Conservation (phyloP, 768 basidiomycete species). For the Naganishia onofrii region DNA sequence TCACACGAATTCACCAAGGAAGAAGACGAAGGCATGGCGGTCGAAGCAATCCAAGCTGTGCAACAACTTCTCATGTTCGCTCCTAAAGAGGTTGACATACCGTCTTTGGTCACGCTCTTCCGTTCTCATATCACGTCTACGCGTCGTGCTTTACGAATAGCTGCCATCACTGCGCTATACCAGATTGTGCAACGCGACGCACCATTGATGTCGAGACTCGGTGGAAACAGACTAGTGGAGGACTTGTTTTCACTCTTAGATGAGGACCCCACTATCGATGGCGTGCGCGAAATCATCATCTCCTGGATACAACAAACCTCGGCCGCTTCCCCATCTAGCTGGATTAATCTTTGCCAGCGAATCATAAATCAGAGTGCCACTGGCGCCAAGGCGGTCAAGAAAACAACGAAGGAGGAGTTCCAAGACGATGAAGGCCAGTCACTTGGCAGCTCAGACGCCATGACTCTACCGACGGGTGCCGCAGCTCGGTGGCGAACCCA, state of each 20-base stretch:
- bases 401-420: constrained; percentile 45
- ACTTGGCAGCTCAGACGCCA: constrained; percentile 51
- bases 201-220: constrained; percentile 81
- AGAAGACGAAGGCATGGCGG: constrained; percentile 78
- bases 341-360: constrained; percentile 95
- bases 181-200: constrained; percentile 96
- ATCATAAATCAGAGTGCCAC: constrained; percentile 95
- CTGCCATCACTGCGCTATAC: constrained; percentile 92
- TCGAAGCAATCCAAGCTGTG: constrained; percentile 92
- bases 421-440: constrained; percentile 94
- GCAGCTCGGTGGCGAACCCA: constrained; percentile 91
- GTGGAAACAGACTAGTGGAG: constrained; percentile 89
- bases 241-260: constrained; percentile 93
- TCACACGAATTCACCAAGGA: constrained; percentile 81
- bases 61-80: constrained; percentile 98
- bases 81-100: constrained; percentile 75
- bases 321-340: constrained; percentile 85
- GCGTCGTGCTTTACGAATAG: constrained; percentile 79
- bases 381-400: constrained; percentile 49
- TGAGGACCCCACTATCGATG: constrained; percentile 87
- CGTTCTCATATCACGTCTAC: constrained; percentile 74
- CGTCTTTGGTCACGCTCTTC: constrained; percentile 74
- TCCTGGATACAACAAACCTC: constrained; percentile 96
- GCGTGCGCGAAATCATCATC: constrained; percentile 85
- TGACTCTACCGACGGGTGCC: constrained; percentile 34